phyloP scores from a whole-genome alignment of 2,329 filamentous ascomycete genomes.

The Cercospora zeae-maydis region DNA sequence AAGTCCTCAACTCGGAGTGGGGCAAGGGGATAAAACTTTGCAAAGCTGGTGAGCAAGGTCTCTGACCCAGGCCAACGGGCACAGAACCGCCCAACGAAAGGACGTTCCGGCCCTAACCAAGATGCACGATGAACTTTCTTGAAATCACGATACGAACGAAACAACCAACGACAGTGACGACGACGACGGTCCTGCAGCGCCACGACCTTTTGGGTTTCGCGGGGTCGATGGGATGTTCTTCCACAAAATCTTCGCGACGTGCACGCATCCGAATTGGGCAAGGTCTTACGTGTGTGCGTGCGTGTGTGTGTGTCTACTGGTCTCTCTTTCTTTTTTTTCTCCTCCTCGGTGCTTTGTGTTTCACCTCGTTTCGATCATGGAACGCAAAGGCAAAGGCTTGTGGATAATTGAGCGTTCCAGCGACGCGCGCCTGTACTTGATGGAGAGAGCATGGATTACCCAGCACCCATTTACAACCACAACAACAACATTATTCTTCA shows the following conservation, averaged over 20 bases:
- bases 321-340: not conserved
- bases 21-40: conserved; percentile 96
- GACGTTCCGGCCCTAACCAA: conserved; percentile 18
- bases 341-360: not conserved
- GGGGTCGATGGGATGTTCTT: not conserved
- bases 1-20: conserved; percentile 98
- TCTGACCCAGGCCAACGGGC: conserved; percentile 51
- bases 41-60: conserved; percentile 92
- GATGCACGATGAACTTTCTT: conserved; percentile 3
- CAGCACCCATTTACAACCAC: not conserved
- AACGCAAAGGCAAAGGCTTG: not conserved
- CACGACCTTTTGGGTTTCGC: not conserved
- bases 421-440: conserved; percentile 16
- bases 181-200: not conserved
- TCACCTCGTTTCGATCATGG: not conserved
- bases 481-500: not conserved
- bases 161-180: not conserved
- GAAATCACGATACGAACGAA: conserved; percentile 3
- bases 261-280: not conserved
- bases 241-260: not conserved
- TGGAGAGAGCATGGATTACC: conserved; percentile 5
- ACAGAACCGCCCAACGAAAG: conserved; percentile 14
- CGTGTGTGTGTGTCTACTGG: not conserved
- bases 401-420: conserved; percentile 15
- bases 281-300: too few relatives aligned